Evolutionary conservation across 345 rosid genomes (phyloP), one percentile per base, ranked within the genome.

Genomic region (Syzygium jambos): DNA sequence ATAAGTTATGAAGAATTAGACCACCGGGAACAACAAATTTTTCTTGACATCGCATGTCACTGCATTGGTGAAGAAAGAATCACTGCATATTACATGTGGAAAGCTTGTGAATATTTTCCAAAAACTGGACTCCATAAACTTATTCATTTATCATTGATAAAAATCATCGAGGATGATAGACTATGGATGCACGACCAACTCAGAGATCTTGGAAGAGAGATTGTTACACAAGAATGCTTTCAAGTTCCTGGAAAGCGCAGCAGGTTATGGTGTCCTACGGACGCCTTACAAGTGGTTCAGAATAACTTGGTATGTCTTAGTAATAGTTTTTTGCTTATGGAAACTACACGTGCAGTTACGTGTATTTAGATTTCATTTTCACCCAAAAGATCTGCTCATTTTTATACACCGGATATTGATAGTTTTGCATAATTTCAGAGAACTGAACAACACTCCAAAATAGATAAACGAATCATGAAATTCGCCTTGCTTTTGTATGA

Each of bases 71-170:
- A 84, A 84, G 51, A 84, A 34, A 84, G 38, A 43, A 15, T 27
- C 23, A 13, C 0, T 9, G 1, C 41, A 16, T 17, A 51, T 84
- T 52, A 84, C 41, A 14, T 84, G 38, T 84, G 85, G 85, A 54
- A 84, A 3, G 41, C 85, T 84, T 51, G 85, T 8, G 5, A 15
- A 0, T 30, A 30, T 16, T 15, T 30, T 16, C 78, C 78, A 30
- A 0, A 8, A 2, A 0, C 7, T 52, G 15, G 5, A 25, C 21
- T 84, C 3, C 0, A 1, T 4, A 22, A 0, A 13, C 57, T 84
- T 2, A 6, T 51, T 9, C 57, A 51, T 27, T 51, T 52, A 27
- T 84, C 85, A 22, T 23, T 84, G 59, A 52, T 84, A 51, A 84
- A 84, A 6, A 0, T 84, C 13, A 15, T 0, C 4, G 13, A 15